These are phyloP conservation scores for Teratosphaeria pseudoeucalypti DNA, from an alignment of 2,329 filamentous ascomycete genomes.

Conservation along the genomic window DNA sequence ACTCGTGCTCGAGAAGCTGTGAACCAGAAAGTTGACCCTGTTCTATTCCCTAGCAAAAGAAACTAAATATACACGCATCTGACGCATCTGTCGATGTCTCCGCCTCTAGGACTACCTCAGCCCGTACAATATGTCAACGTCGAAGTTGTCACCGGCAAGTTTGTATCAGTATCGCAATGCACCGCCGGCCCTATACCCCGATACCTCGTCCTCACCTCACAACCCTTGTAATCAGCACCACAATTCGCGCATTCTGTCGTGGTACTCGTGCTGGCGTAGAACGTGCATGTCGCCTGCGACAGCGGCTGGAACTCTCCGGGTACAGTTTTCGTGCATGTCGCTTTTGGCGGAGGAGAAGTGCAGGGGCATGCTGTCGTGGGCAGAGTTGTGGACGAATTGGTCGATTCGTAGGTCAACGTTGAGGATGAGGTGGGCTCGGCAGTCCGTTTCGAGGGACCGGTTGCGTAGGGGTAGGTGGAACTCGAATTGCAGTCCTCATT, in stretches of 20 bases:
- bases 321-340: neutral
- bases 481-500: neutral
- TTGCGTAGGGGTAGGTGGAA: neutral
- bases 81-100: too few relatives aligned
- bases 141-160: neutral
- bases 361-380: neutral
- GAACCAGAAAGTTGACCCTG: neutral
- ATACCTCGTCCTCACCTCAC: neutral
- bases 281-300: neutral
- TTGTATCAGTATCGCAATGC: neutral
- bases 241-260: neutral
- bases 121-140: neutral
- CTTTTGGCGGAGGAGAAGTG: neutral
- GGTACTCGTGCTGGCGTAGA: neutral
- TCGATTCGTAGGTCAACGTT: neutral
- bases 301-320: neutral
- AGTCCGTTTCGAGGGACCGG: neutral
- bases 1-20: constrained; percentile 35
- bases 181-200: neutral
- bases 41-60: too few relatives aligned
- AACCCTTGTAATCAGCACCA: neutral
- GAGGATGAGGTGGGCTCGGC: neutral
- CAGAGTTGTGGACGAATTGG: neutral
- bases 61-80: too few relatives aligned
- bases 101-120: neutral